Conservation (phyloP, 495 filamentous ascomycete genomes). For the Sordaria brevicollis region DNA sequence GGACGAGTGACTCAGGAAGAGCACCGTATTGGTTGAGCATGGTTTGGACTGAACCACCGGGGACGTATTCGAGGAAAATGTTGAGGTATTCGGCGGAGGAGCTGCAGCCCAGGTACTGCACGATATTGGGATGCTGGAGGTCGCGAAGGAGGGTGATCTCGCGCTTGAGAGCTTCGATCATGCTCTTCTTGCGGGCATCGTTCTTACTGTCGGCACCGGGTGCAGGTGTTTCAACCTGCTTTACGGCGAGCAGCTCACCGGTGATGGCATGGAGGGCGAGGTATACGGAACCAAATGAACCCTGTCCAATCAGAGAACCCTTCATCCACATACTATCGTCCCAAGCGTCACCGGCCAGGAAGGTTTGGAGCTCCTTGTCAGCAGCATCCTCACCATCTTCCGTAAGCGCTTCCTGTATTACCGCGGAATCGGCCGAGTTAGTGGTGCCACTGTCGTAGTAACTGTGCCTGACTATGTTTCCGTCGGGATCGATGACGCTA, state of each 20-base stretch:
- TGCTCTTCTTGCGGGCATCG: constrained; percentile 88
- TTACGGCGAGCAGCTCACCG: constrained; percentile 94
- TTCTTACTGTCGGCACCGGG: constrained; percentile 65
- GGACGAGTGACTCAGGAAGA: constrained; percentile 83
- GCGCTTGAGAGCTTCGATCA: constrained; percentile 93
- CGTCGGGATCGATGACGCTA: constrained; percentile 64
- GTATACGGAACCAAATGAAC: constrained; percentile 94
- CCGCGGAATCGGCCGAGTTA: constrained; percentile 47
- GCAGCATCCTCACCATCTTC: constrained; percentile 83
- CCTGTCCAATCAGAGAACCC: constrained; percentile 90
- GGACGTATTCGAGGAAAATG: constrained; percentile 99
- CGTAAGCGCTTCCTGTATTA: constrained; percentile 54
- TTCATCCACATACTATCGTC: constrained; percentile 99
- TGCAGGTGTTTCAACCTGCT: constrained; percentile 91
- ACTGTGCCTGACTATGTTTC: constrained; percentile 56
- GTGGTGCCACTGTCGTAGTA: constrained; percentile 77
- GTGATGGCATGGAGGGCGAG: constrained; percentile 95
- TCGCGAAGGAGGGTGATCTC: constrained; percentile 93
- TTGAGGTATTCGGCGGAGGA: constrained; percentile 89
- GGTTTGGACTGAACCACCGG: constrained; percentile 90
- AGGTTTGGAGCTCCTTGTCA: constrained; percentile 65
- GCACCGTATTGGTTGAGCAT: constrained; percentile 98
- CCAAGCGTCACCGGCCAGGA: constrained; percentile 86
- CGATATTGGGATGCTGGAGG: constrained; percentile 92
- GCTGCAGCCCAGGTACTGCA: constrained; percentile 91